phyloP scores from a whole-genome alignment of 768 basidiomycete species.

The Rhodocollybia butyracea region DNA sequence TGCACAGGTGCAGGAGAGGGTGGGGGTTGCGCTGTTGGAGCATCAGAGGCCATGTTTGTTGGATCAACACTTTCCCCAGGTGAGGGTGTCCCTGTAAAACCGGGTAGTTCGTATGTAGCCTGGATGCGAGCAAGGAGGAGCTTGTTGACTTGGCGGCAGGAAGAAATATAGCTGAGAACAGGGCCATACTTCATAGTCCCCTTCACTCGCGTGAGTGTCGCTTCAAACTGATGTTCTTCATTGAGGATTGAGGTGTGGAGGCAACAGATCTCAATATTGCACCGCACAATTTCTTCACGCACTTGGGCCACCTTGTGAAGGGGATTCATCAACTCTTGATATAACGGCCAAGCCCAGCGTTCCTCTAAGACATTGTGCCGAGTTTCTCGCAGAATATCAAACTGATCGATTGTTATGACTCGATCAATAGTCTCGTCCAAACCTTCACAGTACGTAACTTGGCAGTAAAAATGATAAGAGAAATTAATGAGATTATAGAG shows the following conservation, averaged over 20 bases:
- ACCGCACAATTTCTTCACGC: slow-evolving; percentile 24
- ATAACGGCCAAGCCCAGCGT: slow-evolving; percentile 24
- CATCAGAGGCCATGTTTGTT: neutral
- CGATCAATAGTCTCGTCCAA: no score
- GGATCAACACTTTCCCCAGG: neutral
- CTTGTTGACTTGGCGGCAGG: neutral
- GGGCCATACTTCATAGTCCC: neutral
- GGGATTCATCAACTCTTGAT: slow-evolving; percentile 21
- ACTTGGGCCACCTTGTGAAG: slow-evolving; percentile 25
- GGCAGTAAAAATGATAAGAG: no score
- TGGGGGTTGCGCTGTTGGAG: no score
- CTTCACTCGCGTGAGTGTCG: neutral
- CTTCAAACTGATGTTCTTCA: slow-evolving; percentile 11
- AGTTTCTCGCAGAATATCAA: slow-evolving; percentile 27
- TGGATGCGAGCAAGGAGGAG: neutral
- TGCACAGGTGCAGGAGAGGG: neutral
- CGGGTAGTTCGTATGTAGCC: neutral
- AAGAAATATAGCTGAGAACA: neutral
- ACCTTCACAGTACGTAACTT: no score
- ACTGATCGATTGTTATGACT: no score
- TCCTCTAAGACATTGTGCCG: slow-evolving; percentile 21
- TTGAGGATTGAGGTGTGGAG: slow-evolving; percentile 22
- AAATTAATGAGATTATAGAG: no score
- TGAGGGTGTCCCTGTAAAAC: neutral
- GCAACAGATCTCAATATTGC: slow-evolving; percentile 29